Evolutionary conservation across 148 eudicot genomes (phyloP), one percentile per base, ranked within the genome.

Genomic region (Nepenthes mirabilis): DNA sequence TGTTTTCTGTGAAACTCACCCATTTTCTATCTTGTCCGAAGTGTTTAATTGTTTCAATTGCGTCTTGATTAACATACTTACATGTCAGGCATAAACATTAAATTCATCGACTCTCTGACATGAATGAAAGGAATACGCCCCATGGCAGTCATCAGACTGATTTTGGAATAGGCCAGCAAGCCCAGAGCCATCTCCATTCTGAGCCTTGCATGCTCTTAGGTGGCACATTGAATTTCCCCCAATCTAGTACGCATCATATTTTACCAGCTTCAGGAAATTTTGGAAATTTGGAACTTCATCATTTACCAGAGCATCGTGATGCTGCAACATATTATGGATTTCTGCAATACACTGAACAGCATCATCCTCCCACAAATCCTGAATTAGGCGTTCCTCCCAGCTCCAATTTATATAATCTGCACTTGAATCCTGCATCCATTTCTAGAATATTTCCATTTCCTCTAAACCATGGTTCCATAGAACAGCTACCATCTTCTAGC

Each of bases 111-210:
- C 4, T 4, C 45, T 40, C 35, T 12, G 11, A 34, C 66, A 88
- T 88, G 95, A 87, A 85, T 55, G 86, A 85, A 60, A 79, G 93
- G 67, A 83, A 83, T 78, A 81, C 74, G 71, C 66, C 62, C 59
- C 75, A 75, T 68, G 69, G 73, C 66, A 69, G 72, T 72, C 70
- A 74, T 69, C 83, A 74, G 70, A 73, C 52, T 43, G 89, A 87
- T 65, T 65, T 68, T 53, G 79, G 79, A 72, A 63, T 69, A 45
- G 87, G 85, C 58, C 95, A 76, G 59, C 86, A 75, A 69, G 64
- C 75, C 45, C 86, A 64, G 58, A 67, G 72, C 69, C 88, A 71
- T 67, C 56, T 72, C 47, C 80, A 69, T 66, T 83, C 86, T 2
- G 85, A 87, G 61, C 87, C 95, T 40, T 78, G 73, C 69, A 73